A percentile compares a stretch with the other conserved stretches of the same genome.
phyloP scores from a whole-genome alignment of 441 rosid genomes.

The Capsella rubella region DNA sequence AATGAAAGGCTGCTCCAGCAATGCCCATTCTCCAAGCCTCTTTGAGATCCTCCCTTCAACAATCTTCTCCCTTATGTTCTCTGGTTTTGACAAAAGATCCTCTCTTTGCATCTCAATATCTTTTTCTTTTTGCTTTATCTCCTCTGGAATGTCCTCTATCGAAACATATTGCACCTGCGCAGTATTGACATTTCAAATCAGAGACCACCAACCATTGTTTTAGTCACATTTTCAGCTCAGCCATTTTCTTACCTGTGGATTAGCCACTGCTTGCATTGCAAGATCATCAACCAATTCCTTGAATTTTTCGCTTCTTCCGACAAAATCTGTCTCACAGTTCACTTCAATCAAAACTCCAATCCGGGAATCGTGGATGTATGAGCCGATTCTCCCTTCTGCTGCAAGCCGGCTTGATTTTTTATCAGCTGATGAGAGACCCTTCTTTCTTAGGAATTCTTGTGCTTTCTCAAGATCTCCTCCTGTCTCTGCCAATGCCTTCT shows the following conservation, averaged over 20 bases:
- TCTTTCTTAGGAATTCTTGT: constrained; percentile 91
- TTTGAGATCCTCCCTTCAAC: constrained; percentile 84
- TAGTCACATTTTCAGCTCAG: constrained; percentile 21
- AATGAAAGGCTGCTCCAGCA: constrained; percentile 79
- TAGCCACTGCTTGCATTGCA: constrained; percentile 96
- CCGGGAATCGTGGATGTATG: constrained; percentile 89
- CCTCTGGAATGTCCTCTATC: constrained; percentile 69
- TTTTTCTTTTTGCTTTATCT: constrained; percentile 61
- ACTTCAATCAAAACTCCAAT: constrained; percentile 92
- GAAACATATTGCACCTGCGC: constrained; percentile 74
- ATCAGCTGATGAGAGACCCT: constrained; percentile 89
- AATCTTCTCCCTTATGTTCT: constrained; percentile 83
- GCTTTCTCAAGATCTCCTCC: constrained; percentile 94
- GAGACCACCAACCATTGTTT: constrained; percentile 1
- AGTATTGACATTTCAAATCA: constrained; percentile 13
- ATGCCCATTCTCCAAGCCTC: constrained; percentile 82
- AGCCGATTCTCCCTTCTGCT: constrained; percentile 96
- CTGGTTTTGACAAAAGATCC: constrained; percentile 82
- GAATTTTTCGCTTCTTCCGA: constrained; percentile 90
- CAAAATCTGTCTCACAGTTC: constrained; percentile 94
- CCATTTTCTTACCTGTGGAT: constrained; percentile 62
- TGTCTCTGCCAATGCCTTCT: constrained; percentile 90
- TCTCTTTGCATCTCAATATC: constrained; percentile 95
- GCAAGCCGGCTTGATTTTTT: constrained; percentile 91
- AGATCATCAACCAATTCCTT: constrained; percentile 86